Conservation (phyloP, 192 early-diverging fungal species). For the Umbelopsis sp. region DNA sequence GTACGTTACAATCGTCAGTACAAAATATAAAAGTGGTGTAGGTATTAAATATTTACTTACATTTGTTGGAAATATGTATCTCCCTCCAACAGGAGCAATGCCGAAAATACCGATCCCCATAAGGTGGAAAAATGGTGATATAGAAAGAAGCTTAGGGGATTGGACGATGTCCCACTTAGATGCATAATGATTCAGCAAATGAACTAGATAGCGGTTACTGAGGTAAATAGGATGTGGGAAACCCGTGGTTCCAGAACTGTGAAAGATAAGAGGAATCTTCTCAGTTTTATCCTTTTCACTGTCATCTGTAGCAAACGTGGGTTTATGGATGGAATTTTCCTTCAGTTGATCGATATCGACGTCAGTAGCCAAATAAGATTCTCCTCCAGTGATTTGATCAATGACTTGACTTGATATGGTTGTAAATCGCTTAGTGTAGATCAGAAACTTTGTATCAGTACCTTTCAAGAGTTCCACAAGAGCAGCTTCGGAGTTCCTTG, state of each 20-base stretch:
- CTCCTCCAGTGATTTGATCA: not conserved
- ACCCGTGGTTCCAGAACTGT: constrained; percentile 22
- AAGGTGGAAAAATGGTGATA: not conserved
- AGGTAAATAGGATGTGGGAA: constrained; percentile 21
- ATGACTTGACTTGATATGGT: not conserved
- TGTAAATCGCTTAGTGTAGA: not conserved
- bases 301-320: not conserved
- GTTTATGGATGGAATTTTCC: not conserved
- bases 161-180: not conserved
- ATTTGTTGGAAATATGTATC: constrained; percentile 12
- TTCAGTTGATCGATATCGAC: not conserved
- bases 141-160: not conserved
- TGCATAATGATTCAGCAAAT: not conserved
- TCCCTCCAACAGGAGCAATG: not conserved
- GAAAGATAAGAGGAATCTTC: constrained; percentile 2
- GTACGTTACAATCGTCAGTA: not conserved
- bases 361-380: not conserved
- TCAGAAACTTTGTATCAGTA: constrained; percentile 3
- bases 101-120: not conserved
- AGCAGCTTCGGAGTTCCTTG: constrained; percentile 25
- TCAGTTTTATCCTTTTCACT: not conserved
- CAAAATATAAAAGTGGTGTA: not conserved
- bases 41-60: not conserved
- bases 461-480: constrained; percentile 6
- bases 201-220: constrained; percentile 10